Base-by-base conservation (phyloP, 2,329 filamentous ascomycete species). In the Ascocoryne sarcoides region DNA sequence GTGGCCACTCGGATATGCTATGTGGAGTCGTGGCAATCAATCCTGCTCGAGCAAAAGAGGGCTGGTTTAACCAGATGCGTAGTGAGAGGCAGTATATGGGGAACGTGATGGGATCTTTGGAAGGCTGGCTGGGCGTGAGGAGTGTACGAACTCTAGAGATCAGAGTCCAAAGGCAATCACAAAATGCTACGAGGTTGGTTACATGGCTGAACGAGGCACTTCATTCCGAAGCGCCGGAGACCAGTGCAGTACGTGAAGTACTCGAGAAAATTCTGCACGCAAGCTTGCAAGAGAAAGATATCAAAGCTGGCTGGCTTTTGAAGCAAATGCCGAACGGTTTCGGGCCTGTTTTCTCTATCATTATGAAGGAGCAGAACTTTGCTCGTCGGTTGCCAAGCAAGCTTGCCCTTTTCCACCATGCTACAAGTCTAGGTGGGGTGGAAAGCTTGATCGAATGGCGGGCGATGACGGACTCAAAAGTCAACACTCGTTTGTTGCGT, bases 391-490 rank as follows among this genome's bases (percentile, higher is more conserved):
- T 98, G 48, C 92, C 92, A 3, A 84, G 81, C 56, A 84, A 84
- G 61, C 64, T 96, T 59, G 60, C 69, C 2, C 71, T 95, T 32
- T 96, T 96, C 67, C 86, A 95, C 54, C 92, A 98, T 63, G 92
- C 92, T 4, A 98, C 92, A 2, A 93, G 85, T 61, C 64, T 96
- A 19, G 92, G 92, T 2, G 90, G 92, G 4, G 87, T 96, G 8
- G 92, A 96, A 73, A 92, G 86, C 57, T 64, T 96, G 67, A 89
- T 98, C 53, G 92, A 98, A 72, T 98, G 92, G 92, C 73, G 92
- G 44, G 76, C 83, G 35, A 92, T 98, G 86, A 82, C 79, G 44
- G 92, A 98, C 67, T 55, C 63, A 3, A 69, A 61, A 1, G 79
- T 93, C 29, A 85, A 93, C 57, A 74, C 70, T 56, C 69, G 75